These are phyloP conservation scores for Aechmea fasciata DNA, from an alignment of 176 grass and related monocot genomes.

Conservation along the genomic window DNA sequence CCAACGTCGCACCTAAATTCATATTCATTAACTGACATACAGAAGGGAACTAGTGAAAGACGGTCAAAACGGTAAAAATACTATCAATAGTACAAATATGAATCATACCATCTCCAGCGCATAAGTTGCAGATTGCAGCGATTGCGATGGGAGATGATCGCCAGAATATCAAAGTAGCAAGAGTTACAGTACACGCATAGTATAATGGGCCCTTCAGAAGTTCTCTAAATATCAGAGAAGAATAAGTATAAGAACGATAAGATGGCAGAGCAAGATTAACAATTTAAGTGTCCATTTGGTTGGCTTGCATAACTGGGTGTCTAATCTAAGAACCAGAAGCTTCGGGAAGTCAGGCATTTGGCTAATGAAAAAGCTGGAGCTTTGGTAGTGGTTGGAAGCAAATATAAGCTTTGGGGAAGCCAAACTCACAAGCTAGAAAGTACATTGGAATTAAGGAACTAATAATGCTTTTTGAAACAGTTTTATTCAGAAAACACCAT, in stretches of 20 bases:
- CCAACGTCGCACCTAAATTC: too few relatives aligned
- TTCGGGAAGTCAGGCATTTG: too few relatives aligned
- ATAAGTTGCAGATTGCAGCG: conserved; percentile 69
- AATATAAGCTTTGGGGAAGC: too few relatives aligned
- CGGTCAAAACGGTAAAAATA: not conserved
- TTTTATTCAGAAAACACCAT: too few relatives aligned
- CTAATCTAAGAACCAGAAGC: too few relatives aligned
- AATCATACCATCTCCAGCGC: conserved; percentile 60
- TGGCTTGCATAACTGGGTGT: too few relatives aligned
- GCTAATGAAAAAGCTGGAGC: too few relatives aligned
- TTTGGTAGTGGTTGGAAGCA: too few relatives aligned
- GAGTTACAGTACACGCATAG: conserved; percentile 59
- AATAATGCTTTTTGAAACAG: too few relatives aligned
- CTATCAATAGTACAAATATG: not conserved
- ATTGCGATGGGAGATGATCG: conserved; percentile 67
- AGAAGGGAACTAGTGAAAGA: not conserved
- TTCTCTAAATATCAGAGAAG: conserved; percentile 34
- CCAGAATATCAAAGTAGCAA: conserved; percentile 63
- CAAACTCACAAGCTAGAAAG: too few relatives aligned
- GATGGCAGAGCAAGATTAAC: not conserved
- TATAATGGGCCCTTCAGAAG: conserved; percentile 81
- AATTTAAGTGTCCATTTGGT: too few relatives aligned
- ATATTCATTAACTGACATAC: not conserved
- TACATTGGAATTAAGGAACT: too few relatives aligned
- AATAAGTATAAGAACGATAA: not conserved